Conservation (phyloP, 164 flowering plant species). For the Vitis labrusca region DNA sequence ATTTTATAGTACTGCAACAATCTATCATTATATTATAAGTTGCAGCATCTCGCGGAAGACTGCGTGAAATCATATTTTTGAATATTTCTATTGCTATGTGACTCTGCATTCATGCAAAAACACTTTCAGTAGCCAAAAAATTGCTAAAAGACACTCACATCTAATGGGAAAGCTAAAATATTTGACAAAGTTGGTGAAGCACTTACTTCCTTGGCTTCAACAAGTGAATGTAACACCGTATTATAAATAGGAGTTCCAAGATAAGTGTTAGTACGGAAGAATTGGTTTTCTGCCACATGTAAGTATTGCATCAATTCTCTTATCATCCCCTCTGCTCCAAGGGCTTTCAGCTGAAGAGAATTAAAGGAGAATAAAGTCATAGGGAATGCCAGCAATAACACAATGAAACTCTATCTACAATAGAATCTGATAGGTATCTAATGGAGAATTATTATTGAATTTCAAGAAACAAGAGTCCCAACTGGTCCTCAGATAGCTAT, state of each 20-base stretch:
- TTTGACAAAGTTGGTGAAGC: not conserved
- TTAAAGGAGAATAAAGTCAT: slow-evolving; percentile 10
- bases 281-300: slow-evolving; percentile 40
- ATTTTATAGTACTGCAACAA: slow-evolving; percentile 54
- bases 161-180: not conserved
- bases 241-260: slow-evolving; percentile 49
- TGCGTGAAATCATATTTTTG: slow-evolving; percentile 52
- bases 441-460: too few species aligned
- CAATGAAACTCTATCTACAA: not conserved
- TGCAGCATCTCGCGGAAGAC: slow-evolving; percentile 45
- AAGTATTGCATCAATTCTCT: slow-evolving; percentile 54
- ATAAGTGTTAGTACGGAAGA: slow-evolving; percentile 18
- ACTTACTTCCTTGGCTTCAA: slow-evolving; percentile 71
- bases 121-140: not conserved
- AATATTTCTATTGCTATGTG: slow-evolving; percentile 56
- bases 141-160: slow-evolving; percentile 2
- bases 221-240: slow-evolving; percentile 66
- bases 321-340: slow-evolving; percentile 83
- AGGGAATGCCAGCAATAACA: not conserved
- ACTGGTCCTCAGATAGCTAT: too few species aligned
- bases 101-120: slow-evolving; percentile 48
- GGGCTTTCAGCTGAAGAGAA: slow-evolving; percentile 63
- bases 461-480: too few species aligned
- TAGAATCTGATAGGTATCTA: not conserved
- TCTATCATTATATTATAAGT: slow-evolving; percentile 85